phyloP scores from a whole-genome alignment of 225 moss, liverwort and hornwort genomes.

The Polytrichum formosum region DNA sequence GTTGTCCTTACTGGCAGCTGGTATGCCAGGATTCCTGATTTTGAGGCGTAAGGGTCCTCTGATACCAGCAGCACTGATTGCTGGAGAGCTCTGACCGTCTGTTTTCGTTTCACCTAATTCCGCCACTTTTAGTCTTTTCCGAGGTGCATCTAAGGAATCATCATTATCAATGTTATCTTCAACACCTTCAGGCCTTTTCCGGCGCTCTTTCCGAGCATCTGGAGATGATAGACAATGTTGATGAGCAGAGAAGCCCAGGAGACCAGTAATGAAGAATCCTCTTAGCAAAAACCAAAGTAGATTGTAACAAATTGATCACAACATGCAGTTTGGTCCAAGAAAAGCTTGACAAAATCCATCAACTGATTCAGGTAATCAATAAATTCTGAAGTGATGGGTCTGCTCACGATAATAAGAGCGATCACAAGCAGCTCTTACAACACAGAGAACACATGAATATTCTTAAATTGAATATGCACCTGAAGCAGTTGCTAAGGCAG shows the following conservation, averaged over 20 bases:
- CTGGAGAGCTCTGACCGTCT: slow-evolving; percentile 11
- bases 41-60: slow-evolving; percentile 37
- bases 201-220: slow-evolving; percentile 35
- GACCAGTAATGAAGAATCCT: too few species aligned
- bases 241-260: neutral
- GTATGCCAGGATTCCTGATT: slow-evolving; percentile 34
- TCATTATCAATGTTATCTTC: slow-evolving; percentile 35
- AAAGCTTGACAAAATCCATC: neutral
- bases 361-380: neutral
- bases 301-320: too few species aligned
- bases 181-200: slow-evolving; percentile 24
- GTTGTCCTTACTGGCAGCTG: slow-evolving; percentile 22
- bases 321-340: too few species aligned
- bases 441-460: neutral
- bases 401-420: neutral
- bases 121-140: slow-evolving; percentile 48
- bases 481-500: slow-evolving; percentile 11
- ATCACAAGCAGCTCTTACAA: neutral
- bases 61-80: slow-evolving; percentile 16
- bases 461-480: slow-evolving; percentile 7
- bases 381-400: too few species aligned
- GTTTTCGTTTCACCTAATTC: slow-evolving; percentile 39
- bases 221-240: neutral
- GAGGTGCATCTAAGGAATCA: slow-evolving; percentile 39
- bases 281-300: too few species aligned